Evolutionary conservation across 192 early-diverging fungal genomes (phyloP).

Genomic region (Podochytrium sp.): DNA sequence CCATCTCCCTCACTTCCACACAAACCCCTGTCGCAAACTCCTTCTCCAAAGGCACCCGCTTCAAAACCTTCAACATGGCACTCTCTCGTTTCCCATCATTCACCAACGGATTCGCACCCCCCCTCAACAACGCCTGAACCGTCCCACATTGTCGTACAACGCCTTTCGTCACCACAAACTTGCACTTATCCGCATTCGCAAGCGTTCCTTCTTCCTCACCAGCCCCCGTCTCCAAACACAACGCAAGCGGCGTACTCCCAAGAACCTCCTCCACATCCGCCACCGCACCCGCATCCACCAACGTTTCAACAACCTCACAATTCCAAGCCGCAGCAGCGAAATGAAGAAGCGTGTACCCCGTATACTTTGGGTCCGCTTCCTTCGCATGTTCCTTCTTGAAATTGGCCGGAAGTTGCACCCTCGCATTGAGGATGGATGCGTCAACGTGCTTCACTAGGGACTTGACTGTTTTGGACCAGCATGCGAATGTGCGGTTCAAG

Average conservation of each 20-base stretch:
- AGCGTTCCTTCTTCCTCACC: background rate
- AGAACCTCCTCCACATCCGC: background rate
- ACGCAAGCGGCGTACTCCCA: background rate
- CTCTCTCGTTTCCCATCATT: background rate
- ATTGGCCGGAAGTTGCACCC: constrained; percentile 2
- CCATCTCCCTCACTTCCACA: background rate
- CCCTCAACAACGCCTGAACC: background rate
- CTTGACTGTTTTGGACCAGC: background rate
- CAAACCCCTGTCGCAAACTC: background rate
- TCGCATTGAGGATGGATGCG: background rate
- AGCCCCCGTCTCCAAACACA: background rate
- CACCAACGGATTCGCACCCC: background rate
- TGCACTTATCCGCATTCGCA: background rate
- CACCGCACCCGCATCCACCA: constrained; percentile 4
- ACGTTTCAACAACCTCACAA: background rate
- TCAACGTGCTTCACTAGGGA: background rate
- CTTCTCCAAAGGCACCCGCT: background rate
- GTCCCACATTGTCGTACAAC: background rate
- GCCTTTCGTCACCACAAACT: background rate
- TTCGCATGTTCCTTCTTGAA: constrained; percentile 14
- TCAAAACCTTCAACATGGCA: background rate
- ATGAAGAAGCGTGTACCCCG: constrained; percentile 28
- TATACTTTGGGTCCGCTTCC: constrained; percentile 12
- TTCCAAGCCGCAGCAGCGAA: constrained; percentile 24
- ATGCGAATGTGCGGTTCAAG: background rate